These are phyloP conservation scores for Ramaria rubella DNA, from an alignment of 768 basidiomycete genomes.

Conservation along the genomic window DNA sequence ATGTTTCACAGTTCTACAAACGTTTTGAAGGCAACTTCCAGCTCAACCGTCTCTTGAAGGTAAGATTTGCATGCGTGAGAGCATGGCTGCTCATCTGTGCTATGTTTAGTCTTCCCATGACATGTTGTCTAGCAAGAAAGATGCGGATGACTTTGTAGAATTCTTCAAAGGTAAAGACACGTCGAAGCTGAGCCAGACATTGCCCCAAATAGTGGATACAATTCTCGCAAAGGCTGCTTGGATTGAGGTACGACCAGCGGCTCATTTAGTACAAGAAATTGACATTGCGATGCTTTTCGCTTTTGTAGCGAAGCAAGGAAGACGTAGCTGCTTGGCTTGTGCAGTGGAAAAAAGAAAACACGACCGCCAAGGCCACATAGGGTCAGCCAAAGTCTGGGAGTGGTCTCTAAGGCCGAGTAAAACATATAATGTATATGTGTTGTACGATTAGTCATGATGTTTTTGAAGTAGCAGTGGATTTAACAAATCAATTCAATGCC, in stretches of 20 bases:
- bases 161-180: constrained; percentile 79
- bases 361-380: too few species aligned
- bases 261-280: neutral
- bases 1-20: constrained; percentile 48
- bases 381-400: too few species aligned
- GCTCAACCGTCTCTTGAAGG: constrained; percentile 46
- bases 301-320: constrained; percentile 45
- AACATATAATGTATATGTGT: too few species aligned
- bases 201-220: constrained; percentile 63
- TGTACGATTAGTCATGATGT: too few species aligned
- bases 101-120: constrained; percentile 36
- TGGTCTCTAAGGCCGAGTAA: too few species aligned
- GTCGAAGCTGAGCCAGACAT: constrained; percentile 56
- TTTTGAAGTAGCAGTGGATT: too few species aligned
- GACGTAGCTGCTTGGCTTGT: constrained; percentile 54
- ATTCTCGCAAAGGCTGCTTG: constrained; percentile 55
- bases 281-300: neutral
- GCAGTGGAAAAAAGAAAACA: constrained; percentile 24
- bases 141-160: constrained; percentile 50
- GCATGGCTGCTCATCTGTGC: constrained; percentile 15
- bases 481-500: too few species aligned
- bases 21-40: constrained; percentile 69
- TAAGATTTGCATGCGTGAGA: constrained; percentile 23
- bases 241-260: constrained; percentile 43
- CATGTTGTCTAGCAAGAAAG: constrained; percentile 57